Evolutionary conservation across 2,329 filamentous ascomycete species (phyloP).

Genomic region (Myriosclerotinia duriaeana): DNA sequence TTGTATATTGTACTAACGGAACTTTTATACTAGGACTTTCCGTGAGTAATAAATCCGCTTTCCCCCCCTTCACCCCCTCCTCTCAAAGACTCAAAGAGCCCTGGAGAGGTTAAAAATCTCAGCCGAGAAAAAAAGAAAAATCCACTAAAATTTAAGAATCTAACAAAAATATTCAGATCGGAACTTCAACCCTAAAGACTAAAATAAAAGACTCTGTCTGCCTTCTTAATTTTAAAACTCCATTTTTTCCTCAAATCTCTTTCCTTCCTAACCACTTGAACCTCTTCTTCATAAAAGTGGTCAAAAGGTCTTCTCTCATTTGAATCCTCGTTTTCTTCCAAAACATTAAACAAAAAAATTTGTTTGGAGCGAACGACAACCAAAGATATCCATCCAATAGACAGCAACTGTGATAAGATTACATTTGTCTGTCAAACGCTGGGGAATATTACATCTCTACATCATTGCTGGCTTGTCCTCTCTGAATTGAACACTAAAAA

Average conservation of each 20-base stretch:
- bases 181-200: too few species aligned
- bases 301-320: conserved; percentile 5
- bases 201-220: too few species aligned
- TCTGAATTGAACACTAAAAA: background rate
- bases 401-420: background rate
- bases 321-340: background rate
- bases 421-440: conserved; percentile 7
- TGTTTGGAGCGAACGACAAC: background rate
- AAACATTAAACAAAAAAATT: background rate
- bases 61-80: too few species aligned
- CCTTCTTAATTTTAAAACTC: too few species aligned
- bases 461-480: conserved; percentile 8
- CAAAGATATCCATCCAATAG: background rate
- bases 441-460: background rate
- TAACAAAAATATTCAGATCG: conserved; percentile 13
- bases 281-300: background rate
- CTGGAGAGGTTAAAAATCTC: background rate
- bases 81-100: too few species aligned
- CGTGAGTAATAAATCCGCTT: too few species aligned
- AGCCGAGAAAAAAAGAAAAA: conserved; percentile 23
- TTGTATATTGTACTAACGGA: too few species aligned
- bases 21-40: too few species aligned
- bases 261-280: background rate
- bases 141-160: conserved; percentile 7
- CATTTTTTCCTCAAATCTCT: too few species aligned